Percentiles rank a stretch among this genome's conserved stretches.
Conservation (phyloP, 2,329 filamentous ascomycete genomes). For the Aspergillus awamori region DNA sequence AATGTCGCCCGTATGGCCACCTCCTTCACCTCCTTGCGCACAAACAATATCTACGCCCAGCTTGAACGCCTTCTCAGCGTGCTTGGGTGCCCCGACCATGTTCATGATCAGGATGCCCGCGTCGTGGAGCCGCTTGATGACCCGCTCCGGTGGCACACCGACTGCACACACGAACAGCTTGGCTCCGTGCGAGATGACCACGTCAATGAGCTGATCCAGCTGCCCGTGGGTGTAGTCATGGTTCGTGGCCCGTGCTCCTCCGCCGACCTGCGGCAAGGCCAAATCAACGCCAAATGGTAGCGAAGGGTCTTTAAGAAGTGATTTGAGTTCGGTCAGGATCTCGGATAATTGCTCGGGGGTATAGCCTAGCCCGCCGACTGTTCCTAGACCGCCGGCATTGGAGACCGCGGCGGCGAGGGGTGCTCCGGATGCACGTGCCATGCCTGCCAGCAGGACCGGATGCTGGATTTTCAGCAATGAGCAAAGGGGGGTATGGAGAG, state of each 20-base stretch:
- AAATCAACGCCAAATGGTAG: constrained; percentile 91
- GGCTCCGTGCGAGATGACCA: constrained; percentile 82
- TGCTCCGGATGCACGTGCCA: constrained; percentile 83
- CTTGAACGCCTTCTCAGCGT: constrained; percentile 84
- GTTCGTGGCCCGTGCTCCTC: constrained; percentile 82
- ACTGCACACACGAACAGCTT: constrained; percentile 85
- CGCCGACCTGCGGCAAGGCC: constrained; percentile 86
- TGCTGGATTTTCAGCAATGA: constrained; percentile 80
- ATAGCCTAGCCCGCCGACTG: constrained; percentile 66
- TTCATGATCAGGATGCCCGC: constrained; percentile 90
- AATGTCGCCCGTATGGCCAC: constrained; percentile 88
- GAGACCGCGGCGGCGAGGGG: constrained; percentile 82
- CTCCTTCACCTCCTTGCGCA: constrained; percentile 89
- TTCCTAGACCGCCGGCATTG: constrained; percentile 79
- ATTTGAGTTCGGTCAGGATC: constrained; percentile 86
- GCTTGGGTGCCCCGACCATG: constrained; percentile 92
- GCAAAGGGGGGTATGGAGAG: constrained; percentile 77
- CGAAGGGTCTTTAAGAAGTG: constrained; percentile 64
- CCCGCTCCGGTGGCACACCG: constrained; percentile 74
- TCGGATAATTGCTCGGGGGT: constrained; percentile 73
- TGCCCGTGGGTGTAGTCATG: constrained; percentile 93
- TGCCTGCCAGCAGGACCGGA: constrained; percentile 88
- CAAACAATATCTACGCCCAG: constrained; percentile 89
- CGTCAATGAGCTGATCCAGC: constrained; percentile 83
- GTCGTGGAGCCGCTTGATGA: constrained; percentile 76